phyloP scores from a whole-genome alignment of 164 flowering plant genomes.

The Stephania cephalantha region DNA sequence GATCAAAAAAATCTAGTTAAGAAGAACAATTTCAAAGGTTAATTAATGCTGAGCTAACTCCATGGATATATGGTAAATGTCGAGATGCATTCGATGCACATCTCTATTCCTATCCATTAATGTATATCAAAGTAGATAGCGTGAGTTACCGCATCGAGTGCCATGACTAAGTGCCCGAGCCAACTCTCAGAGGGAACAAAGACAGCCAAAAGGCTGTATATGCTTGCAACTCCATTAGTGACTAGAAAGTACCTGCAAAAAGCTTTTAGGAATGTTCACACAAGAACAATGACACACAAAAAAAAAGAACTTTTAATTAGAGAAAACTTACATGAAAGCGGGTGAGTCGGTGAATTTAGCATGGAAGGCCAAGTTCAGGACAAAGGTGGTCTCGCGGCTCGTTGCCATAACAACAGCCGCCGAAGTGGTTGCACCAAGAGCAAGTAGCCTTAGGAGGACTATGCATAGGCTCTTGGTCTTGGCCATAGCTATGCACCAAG shows the following conservation, averaged over 20 bases:
- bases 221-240: background rate
- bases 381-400: background rate
- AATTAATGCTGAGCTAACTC: too few relatives aligned
- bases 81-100: too few relatives aligned
- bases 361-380: background rate
- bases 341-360: background rate
- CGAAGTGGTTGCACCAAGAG: conserved; percentile 1
- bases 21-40: too few relatives aligned
- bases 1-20: too few relatives aligned
- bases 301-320: background rate
- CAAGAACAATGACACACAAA: background rate
- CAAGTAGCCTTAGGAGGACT: background rate
- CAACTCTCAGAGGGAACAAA: background rate
- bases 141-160: background rate
- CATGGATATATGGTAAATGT: too few relatives aligned
- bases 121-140: too few relatives aligned
- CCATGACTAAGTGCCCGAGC: conserved; percentile 2
- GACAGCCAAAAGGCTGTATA: conserved; percentile 1
- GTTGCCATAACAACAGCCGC: background rate
- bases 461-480: background rate
- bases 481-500: background rate
- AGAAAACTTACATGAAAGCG: background rate
- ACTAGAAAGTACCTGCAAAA: background rate
- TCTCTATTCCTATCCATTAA: too few relatives aligned
- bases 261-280: background rate